Percentiles rank a stretch among this genome's conserved stretches.
These are phyloP conservation scores for Fonsecaea pedrosoi DNA, from an alignment of 2,329 filamentous ascomycete genomes.

Conservation along the genomic window DNA sequence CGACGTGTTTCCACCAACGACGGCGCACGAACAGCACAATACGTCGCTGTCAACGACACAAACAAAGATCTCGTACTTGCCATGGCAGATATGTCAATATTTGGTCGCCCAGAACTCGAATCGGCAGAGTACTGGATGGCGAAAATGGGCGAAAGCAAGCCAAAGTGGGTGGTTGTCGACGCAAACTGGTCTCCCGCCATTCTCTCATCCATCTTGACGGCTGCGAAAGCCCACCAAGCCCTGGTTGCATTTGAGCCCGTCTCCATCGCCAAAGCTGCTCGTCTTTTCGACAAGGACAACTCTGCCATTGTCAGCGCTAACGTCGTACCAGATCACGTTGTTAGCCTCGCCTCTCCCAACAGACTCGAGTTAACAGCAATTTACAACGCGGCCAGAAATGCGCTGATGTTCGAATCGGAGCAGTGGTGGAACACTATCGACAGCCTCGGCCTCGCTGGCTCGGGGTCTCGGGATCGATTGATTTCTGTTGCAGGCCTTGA, in stretches of 20 bases:
- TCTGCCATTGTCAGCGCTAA: conserved; percentile 44
- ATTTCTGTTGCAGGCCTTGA: conserved; percentile 68
- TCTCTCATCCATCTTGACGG: conserved; percentile 71
- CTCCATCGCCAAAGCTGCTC: conserved; percentile 76
- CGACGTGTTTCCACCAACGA: conserved; percentile 59
- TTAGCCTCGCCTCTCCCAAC: conserved; percentile 84
- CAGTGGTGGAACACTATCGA: conserved; percentile 84
- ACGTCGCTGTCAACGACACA: conserved; percentile 84
- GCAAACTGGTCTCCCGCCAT: conserved; percentile 78
- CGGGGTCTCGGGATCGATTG: conserved; percentile 73
- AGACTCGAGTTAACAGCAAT: conserved; percentile 80
- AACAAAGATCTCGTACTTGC: conserved; percentile 85
- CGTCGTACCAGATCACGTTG: conserved; percentile 66
- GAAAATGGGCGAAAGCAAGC: conserved; percentile 62
- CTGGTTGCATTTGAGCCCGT: conserved; percentile 87
- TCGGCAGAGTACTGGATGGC: conserved; percentile 66
- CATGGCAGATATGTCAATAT: conserved; percentile 94
- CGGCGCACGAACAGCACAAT: conserved; percentile 79
- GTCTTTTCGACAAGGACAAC: conserved; percentile 63
- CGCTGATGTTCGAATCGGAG: conserved; percentile 70
- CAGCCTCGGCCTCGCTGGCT: conserved; percentile 73
- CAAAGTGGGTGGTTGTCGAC: conserved; percentile 83
- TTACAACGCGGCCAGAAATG: conserved; percentile 71
- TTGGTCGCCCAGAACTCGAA: conserved; percentile 60
- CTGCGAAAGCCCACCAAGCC: conserved; percentile 62